Percentiles rank a stretch among this genome's conserved stretches.
Evolutionary conservation across 495 filamentous ascomycete genomes (phyloP).

Genomic region (Podospora sp.): DNA sequence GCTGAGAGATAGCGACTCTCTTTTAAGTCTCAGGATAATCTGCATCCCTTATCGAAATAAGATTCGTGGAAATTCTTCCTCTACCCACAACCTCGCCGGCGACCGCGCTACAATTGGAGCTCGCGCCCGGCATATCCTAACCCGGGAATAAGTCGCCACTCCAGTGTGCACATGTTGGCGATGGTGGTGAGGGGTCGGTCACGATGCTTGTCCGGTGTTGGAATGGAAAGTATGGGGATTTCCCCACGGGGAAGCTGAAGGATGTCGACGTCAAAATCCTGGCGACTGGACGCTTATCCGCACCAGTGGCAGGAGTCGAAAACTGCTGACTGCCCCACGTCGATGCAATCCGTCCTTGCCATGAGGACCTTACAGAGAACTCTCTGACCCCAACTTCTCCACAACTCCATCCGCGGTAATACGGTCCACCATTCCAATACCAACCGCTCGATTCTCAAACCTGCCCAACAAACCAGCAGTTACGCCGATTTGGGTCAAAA

Average conservation of each 20-base stretch:
- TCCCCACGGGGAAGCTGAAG: not conserved
- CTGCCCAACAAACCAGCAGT: too few species aligned
- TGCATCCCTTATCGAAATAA: not conserved
- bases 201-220: too few species aligned
- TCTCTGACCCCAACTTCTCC: too few species aligned
- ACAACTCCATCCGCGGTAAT: too few species aligned
- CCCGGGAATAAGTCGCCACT: too few species aligned
- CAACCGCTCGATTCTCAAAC: too few species aligned
- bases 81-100: not conserved
- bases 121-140: not conserved
- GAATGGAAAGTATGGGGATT: not conserved
- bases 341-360: not conserved
- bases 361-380: not conserved
- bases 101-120: not conserved
- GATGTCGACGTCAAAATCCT: not conserved
- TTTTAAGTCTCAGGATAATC: not conserved
- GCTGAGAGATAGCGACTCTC: too few species aligned
- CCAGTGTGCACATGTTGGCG: too few species aligned
- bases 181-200: too few species aligned
- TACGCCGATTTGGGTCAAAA: too few species aligned
- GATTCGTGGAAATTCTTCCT: not conserved
- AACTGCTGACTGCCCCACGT: not conserved
- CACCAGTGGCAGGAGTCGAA: not conserved
- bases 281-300: not conserved
- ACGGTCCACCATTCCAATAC: too few species aligned